A percentile compares a stretch with the other conserved stretches of the same genome.
Evolutionary conservation across 495 filamentous ascomycete genomes (phyloP).

Genomic region (Cryomyces antarcticus): DNA sequence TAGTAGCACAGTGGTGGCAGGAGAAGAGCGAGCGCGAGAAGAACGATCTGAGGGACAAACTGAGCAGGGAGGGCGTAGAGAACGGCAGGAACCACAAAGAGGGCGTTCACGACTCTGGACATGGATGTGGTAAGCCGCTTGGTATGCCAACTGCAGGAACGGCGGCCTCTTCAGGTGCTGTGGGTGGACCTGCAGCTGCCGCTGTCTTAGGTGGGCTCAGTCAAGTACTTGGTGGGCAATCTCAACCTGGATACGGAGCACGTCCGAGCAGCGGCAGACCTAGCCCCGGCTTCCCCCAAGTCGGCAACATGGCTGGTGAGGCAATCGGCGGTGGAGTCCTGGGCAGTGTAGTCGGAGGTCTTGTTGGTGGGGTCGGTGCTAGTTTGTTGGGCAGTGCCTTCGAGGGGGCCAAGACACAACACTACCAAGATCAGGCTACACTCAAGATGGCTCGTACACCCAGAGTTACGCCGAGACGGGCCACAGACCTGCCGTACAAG

Average conservation of each 20-base stretch:
- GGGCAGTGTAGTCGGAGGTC: constrained; percentile 23
- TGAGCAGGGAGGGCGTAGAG: constrained; percentile 56
- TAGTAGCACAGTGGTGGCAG: constrained; percentile 64
- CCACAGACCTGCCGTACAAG: constrained; percentile 10
- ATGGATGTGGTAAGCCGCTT: constrained; percentile 62
- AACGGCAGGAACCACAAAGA: constrained; percentile 65
- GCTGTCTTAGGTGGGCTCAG: constrained; percentile 3
- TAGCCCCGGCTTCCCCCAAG: constrained; percentile 13
- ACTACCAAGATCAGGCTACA: constrained; percentile 16
- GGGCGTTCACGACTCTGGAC: constrained; percentile 63
- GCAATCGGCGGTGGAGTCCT: constrained; percentile 24
- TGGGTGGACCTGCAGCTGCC: constrained; percentile 7
- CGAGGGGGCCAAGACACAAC: constrained; percentile 23
- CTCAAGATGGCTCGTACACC: constrained; percentile 22
- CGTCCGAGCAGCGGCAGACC: constrained; percentile 1
- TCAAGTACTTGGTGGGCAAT: constrained; percentile 1
- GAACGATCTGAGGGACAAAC: constrained; percentile 43
- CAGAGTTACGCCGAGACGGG: constrained; percentile 25
- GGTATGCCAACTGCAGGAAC: constrained; percentile 27
- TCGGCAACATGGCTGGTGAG: constrained; percentile 11
- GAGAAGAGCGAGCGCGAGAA: constrained; percentile 37
- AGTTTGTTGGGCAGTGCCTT: constrained; percentile 14
- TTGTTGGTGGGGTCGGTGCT: constrained; percentile 22
- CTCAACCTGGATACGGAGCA: constrained; percentile 1
- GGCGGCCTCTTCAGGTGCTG: constrained; percentile 21